Evolutionary conservation across 2,329 filamentous ascomycete genomes (phyloP).

Genomic region (Diaporthe sp.): DNA sequence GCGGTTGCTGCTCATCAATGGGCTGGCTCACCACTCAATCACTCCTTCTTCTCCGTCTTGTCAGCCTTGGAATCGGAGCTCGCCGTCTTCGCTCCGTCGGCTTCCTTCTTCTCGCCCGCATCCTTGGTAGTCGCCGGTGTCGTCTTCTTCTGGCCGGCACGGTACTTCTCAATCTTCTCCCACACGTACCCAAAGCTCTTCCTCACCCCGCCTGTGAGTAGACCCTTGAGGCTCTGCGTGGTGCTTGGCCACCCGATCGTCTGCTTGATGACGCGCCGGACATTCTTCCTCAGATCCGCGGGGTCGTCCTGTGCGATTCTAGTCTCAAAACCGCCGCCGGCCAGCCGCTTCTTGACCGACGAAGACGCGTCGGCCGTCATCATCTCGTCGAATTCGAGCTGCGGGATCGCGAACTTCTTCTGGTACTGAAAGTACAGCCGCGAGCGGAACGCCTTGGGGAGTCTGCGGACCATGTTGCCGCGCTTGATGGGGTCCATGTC

Average conservation of each 20-base stretch:
- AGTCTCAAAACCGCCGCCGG: constrained; percentile 79
- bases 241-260: constrained; percentile 95
- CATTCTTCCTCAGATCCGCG: constrained; percentile 76
- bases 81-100: constrained; percentile 2
- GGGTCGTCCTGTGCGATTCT: constrained; percentile 81
- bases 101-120: neutral
- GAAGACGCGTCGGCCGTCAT: constrained; percentile 81
- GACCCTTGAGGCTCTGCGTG: constrained; percentile 86
- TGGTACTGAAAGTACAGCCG: constrained; percentile 97
- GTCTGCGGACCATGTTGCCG: constrained; percentile 94
- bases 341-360: constrained; percentile 17
- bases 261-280: constrained; percentile 83
- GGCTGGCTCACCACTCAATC: neutral
- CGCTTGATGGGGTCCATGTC: constrained; percentile 94
- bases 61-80: constrained; percentile 17
- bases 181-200: constrained; percentile 81
- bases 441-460: constrained; percentile 88
- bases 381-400: constrained; percentile 86
- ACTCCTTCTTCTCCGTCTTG: constrained; percentile 34
- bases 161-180: constrained; percentile 83
- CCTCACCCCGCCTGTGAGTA: constrained; percentile 81
- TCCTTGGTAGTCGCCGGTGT: constrained; percentile 23
- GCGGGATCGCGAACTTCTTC: constrained; percentile 88
- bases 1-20: neutral
- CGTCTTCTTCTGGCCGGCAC: constrained; percentile 55